These are phyloP conservation scores for Phoenix roebelenii DNA, from an alignment of 176 grass and related monocot genomes.

Conservation along the genomic window DNA sequence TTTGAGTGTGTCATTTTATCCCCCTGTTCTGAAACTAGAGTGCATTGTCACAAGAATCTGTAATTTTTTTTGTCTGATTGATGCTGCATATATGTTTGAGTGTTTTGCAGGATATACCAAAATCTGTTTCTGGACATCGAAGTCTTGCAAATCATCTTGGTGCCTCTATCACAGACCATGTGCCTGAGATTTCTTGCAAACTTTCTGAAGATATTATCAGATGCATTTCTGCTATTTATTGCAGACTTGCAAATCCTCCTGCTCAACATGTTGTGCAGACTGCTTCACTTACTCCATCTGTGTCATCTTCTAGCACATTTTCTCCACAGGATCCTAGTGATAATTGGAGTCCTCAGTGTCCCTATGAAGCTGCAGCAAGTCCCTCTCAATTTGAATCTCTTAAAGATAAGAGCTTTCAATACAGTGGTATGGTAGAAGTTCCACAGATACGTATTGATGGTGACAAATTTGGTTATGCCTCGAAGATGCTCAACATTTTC, in stretches of 20 bases:
- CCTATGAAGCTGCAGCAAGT: constrained; percentile 6
- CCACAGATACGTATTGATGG: constrained; percentile 73
- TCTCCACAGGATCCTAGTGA: constrained; percentile 14
- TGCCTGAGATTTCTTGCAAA: constrained; percentile 30
- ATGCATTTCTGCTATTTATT: constrained; percentile 38
- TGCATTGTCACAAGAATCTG: no score
- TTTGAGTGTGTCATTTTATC: no score
- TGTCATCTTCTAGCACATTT: constrained; percentile 26
- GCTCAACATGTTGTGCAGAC: constrained; percentile 7
- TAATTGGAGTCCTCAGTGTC: constrained; percentile 17
- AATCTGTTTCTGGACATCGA: constrained; percentile 5
- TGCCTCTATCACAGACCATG: constrained; percentile 18
- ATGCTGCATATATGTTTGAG: background rate
- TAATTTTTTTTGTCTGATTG: background rate
- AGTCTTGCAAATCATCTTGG: constrained; percentile 24
- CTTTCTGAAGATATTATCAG: constrained; percentile 39
- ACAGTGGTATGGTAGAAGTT: constrained; percentile 46
- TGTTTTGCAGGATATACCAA: constrained; percentile 6
- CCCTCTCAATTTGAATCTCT: constrained; percentile 7
- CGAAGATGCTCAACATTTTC: constrained; percentile 74
- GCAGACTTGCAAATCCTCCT: constrained; percentile 24
- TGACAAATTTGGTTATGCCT: constrained; percentile 91
- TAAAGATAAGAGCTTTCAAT: constrained; percentile 24
- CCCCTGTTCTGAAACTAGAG: no score
- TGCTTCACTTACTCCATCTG: constrained; percentile 18